Conservation (phyloP, 2,329 filamentous ascomycete genomes). For the Penicillium freii region DNA sequence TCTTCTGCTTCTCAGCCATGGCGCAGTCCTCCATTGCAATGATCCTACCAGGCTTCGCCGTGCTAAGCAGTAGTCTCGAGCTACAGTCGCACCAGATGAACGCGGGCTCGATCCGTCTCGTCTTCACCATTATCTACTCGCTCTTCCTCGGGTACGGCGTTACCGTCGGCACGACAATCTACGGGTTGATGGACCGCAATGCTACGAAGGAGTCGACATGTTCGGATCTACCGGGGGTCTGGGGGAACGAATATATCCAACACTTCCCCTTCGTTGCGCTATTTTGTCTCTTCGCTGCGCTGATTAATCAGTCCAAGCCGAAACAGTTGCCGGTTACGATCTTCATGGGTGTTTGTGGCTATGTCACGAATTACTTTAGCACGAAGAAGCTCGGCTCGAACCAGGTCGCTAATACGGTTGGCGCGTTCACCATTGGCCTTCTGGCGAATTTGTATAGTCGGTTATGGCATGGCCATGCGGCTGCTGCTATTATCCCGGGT, state of each 20-base stretch:
- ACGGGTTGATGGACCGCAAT: constrained; percentile 56
- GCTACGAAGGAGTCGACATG: constrained; percentile 52
- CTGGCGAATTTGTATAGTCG: constrained; percentile 75
- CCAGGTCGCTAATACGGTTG: constrained; percentile 73
- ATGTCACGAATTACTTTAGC: constrained; percentile 43
- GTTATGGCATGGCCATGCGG: constrained; percentile 69
- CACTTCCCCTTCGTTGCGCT: constrained; percentile 70
- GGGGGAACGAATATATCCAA: constrained; percentile 45
- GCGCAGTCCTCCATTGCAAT: constrained; percentile 58
- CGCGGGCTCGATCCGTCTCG: constrained; percentile 54
- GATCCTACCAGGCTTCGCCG: constrained; percentile 66
- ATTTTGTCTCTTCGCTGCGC: constrained; percentile 70
- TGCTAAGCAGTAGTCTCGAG: constrained; percentile 59
- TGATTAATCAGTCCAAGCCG: constrained; percentile 78
- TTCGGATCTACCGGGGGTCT: constrained; percentile 41
- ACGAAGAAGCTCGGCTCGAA: constrained; percentile 65
- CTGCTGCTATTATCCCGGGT: constrained; percentile 77
- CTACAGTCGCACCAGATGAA: constrained; percentile 66
- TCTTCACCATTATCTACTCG: constrained; percentile 63
- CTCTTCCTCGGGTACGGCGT: constrained; percentile 70
- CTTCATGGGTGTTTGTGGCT: constrained; percentile 68
- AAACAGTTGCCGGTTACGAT: constrained; percentile 73
- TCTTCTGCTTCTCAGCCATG: constrained; percentile 64
- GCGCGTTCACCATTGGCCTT: constrained; percentile 71
- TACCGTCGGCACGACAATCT: constrained; percentile 62